Evolutionary conservation across 1,139 yeast genomes (phyloP).

Genomic region (Debaryomyces sp.): DNA sequence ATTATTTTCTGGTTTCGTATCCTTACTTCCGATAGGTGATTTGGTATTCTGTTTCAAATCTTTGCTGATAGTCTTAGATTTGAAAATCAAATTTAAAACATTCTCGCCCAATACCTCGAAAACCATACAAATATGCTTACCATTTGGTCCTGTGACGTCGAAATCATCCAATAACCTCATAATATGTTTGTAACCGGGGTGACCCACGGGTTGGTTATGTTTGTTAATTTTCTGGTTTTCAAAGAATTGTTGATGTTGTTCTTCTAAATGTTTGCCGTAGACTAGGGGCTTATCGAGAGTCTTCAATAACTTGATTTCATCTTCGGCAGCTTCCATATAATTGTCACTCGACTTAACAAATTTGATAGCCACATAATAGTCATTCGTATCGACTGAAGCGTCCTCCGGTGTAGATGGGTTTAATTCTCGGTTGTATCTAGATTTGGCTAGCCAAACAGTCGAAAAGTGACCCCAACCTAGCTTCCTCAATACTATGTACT

Average conservation of each 20-base stretch:
- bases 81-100: constrained; percentile 39
- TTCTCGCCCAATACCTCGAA: constrained; percentile 48
- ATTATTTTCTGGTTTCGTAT: constrained; percentile 6
- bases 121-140: constrained; percentile 47
- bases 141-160: constrained; percentile 44
- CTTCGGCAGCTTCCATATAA: constrained; percentile 46
- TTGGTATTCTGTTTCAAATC: neutral
- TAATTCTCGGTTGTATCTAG: constrained; percentile 27
- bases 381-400: constrained; percentile 10
- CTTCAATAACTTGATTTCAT: constrained; percentile 40
- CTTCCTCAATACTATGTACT: constrained; percentile 40
- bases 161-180: constrained; percentile 44
- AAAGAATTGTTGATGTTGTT: constrained; percentile 17
- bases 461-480: constrained; percentile 91
- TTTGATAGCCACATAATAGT: constrained; percentile 45
- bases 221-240: constrained; percentile 8
- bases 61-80: constrained; percentile 25
- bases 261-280: constrained; percentile 30
- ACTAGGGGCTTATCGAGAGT: constrained; percentile 21
- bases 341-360: constrained; percentile 42
- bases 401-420: neutral
- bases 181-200: constrained; percentile 44
- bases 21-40: neutral
- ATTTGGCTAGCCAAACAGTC: constrained; percentile 81
- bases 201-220: constrained; percentile 16